Base-by-base conservation (phyloP, 179 eudicot genomes). In the Beta lomatogona region DNA sequence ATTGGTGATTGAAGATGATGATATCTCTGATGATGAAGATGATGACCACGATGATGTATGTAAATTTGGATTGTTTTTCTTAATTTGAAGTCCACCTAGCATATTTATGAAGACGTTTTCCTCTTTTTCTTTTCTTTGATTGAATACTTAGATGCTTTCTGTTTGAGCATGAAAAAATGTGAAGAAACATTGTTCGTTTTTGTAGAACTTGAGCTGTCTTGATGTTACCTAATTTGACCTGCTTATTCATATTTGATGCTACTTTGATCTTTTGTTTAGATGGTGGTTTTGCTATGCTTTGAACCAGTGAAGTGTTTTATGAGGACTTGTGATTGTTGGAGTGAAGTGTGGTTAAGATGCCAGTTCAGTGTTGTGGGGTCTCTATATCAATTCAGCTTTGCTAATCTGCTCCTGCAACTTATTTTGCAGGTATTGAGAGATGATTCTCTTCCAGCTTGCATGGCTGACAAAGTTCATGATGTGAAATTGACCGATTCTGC, bases 41-140 rank as follows among this genome's bases (percentile, higher is more conserved):
- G 99, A 93, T 78, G 99, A 93, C 80, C 92, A 92, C 22, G 98
- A 93, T 80, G 95, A 94, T 88, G 99, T 97, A 94, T 77, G 94
- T 78, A 72, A 66, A 31, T 61, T 58, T 58, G 22, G 36, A 25
- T 45, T 55, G 3, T 71, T 6, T 15, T 69, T 69, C 22, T 36
- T 75, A 15, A 0, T 4, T 75, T 57, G 18, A 8, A 52, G 21
- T 8, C 6, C 1, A 77, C 41, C 19, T 53, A 8, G 65, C 48
- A 9, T 52, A 67, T 22, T 50, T 55, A 60, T 41, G n/a, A 68
- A 50, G 71, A 45, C 13, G 53, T 12, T 69, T 16, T 13, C 4
- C 15, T 53, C 4, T 67, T 15, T 15, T 67, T 31, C 5, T 61
- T 15, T 18, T 61, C 3, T 19, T 21, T 61, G 25, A 61, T 6